These are phyloP conservation scores for Carex cristatella DNA, from an alignment of 176 grass and related monocot species.

Conservation along the genomic window DNA sequence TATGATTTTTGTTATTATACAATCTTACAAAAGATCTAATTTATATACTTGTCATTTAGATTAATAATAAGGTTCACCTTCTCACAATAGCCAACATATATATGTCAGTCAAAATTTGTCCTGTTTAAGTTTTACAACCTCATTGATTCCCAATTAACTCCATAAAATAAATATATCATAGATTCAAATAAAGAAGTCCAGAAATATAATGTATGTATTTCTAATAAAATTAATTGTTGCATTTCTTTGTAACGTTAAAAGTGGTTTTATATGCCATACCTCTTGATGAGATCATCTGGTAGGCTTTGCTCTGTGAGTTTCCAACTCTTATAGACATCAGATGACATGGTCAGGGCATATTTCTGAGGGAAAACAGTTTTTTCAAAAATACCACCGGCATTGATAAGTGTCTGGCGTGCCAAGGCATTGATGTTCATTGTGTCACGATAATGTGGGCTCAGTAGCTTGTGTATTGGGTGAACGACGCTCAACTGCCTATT, in stretches of 20 bases:
- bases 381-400: constrained; percentile 65
- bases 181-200: background rate
- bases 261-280: constrained; percentile 22
- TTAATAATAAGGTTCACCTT: background rate
- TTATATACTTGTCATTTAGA: background rate
- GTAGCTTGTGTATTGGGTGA: constrained; percentile 79
- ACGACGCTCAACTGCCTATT: constrained; percentile 62
- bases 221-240: background rate
- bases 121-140: background rate
- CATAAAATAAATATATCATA: background rate
- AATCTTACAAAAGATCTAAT: background rate
- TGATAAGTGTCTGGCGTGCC: constrained; percentile 70
- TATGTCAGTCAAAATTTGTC: background rate
- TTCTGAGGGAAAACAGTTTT: constrained; percentile 56
- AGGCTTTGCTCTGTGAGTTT: constrained; percentile 78
- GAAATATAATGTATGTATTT: background rate
- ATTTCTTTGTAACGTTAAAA: background rate
- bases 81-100: background rate
- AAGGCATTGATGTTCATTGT: constrained; percentile 94
- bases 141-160: background rate
- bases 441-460: constrained; percentile 80
- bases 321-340: constrained; percentile 75
- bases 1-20: background rate
- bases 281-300: constrained; percentile 72
- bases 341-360: constrained; percentile 63